Conservation (phyloP, 768 basidiomycete genomes). For the Leccinellum rugosiceps region DNA sequence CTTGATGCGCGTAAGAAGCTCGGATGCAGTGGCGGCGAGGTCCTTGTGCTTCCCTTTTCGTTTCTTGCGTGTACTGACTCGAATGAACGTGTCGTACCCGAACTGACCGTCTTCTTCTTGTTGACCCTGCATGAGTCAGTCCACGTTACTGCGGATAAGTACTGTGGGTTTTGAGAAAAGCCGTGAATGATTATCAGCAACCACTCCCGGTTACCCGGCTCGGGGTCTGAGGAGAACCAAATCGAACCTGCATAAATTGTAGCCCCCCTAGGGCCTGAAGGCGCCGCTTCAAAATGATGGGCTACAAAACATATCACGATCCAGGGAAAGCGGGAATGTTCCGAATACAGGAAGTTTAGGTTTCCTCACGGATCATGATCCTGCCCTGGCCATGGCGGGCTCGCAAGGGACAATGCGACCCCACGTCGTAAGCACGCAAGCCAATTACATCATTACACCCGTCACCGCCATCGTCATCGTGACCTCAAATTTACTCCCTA, state of each 20-base stretch:
- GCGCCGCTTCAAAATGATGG: background rate
- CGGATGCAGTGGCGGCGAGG: slow-evolving; percentile 34
- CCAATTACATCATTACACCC: background rate
- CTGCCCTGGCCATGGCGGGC: background rate
- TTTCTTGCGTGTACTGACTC: slow-evolving; percentile 51
- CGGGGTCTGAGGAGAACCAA: background rate
- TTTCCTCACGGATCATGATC: background rate
- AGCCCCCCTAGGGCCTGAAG: background rate
- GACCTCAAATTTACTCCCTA: slow-evolving; percentile 23
- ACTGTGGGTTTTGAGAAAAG: background rate
- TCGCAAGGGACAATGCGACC: background rate
- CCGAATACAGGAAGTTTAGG: slow-evolving; percentile 5
- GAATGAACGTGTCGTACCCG: slow-evolving; percentile 49
- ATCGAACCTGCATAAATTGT: background rate
- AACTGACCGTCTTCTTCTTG: slow-evolving; percentile 22
- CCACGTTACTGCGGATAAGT: background rate
- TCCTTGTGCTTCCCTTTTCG: slow-evolving; percentile 36
- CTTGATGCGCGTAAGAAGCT: slow-evolving; percentile 40
- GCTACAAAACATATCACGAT: background rate
- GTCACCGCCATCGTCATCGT: background rate
- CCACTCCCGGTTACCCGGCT: background rate
- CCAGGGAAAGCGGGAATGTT: slow-evolving; percentile 12
- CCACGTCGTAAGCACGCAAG: background rate
- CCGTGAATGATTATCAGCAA: background rate
- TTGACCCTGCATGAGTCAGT: slow-evolving; percentile 13